A percentile compares a stretch with the other conserved stretches of the same genome.
Evolutionary conservation across 139 green algal genomes (phyloP).

Genomic region (Coelastrella sp.): DNA sequence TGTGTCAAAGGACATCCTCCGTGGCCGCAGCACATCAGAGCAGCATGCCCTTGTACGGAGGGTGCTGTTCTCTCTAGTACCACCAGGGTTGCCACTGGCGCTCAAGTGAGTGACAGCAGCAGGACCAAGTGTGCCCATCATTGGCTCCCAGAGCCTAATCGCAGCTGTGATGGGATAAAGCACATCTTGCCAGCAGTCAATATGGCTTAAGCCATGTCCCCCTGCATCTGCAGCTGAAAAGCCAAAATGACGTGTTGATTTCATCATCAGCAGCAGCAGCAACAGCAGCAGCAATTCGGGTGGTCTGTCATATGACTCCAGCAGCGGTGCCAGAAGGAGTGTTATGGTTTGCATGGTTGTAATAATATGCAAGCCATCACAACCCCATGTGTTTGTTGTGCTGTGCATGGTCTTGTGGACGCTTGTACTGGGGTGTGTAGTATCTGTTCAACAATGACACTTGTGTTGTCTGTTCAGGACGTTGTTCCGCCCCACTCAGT

Average conservation of each 20-base stretch:
- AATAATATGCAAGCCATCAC: too few relatives aligned
- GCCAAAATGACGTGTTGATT: background rate
- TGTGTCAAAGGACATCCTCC: constrained; percentile 68
- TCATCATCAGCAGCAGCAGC: background rate
- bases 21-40: constrained; percentile 54
- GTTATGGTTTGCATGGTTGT: background rate
- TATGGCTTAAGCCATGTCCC: background rate
- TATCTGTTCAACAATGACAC: too few relatives aligned
- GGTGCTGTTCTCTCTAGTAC: constrained; percentile 64
- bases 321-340: background rate
- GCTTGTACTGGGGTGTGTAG: too few relatives aligned
- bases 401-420: too few relatives aligned
- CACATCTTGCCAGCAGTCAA: too few relatives aligned
- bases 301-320: too few relatives aligned
- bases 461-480: constrained; percentile 35
- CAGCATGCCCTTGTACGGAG: constrained; percentile 57
- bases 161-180: too few relatives aligned
- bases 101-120: constrained; percentile 54
- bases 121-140: too few relatives aligned
- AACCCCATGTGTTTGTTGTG: too few relatives aligned
- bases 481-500: constrained; percentile 67
- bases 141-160: background rate
- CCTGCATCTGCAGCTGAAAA: background rate
- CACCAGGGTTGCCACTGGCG: constrained; percentile 11
- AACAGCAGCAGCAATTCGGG: background rate